Percentiles rank a stretch among this genome's conserved stretches.
phyloP scores from a whole-genome alignment of 1,284 basidiomycete species.

The Hymenochaete sp. region DNA sequence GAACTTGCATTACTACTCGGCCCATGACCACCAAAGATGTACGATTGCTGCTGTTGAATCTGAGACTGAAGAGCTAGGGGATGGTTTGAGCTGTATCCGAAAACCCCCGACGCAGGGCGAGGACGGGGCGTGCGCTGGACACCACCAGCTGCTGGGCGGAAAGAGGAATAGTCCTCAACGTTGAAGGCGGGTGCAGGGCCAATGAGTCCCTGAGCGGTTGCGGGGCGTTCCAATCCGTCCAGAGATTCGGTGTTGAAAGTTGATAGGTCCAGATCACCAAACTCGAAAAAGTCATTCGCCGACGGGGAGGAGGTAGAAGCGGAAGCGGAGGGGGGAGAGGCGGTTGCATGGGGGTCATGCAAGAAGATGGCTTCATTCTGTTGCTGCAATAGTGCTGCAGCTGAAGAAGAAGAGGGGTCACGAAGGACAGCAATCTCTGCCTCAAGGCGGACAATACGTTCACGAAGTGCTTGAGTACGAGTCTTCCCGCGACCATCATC shows the following conservation, averaged over 20 bases:
- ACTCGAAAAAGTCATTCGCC: no score
- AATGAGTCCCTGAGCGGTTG: background rate
- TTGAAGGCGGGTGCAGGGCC: no score
- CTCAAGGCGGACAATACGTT: conserved; percentile 35
- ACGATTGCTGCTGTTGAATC: no score
- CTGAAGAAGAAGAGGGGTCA: conserved; percentile 24
- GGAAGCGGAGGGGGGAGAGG: conserved; percentile 1
- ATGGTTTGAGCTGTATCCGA: conserved; percentile 13
- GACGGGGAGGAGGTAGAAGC: background rate
- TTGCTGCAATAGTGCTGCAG: conserved; percentile 16
- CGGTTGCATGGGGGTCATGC: conserved; percentile 31
- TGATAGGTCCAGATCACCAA: background rate
- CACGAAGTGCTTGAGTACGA: conserved; percentile 37
- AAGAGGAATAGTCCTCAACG: no score
- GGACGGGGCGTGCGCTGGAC: background rate
- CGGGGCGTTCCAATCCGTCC: background rate
- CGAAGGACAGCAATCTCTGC: conserved; percentile 36
- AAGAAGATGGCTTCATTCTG: conserved; percentile 29
- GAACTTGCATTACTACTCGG: no score
- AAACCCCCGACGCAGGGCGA: conserved; percentile 8
- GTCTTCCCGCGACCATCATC: conserved; percentile 41
- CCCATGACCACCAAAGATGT: no score
- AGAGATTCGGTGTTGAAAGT: background rate
- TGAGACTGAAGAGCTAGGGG: conserved; percentile 4
- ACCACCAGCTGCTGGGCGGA: background rate